Base-by-base conservation (phyloP, 2,329 filamentous ascomycete species). In the Alternaria rosae region DNA sequence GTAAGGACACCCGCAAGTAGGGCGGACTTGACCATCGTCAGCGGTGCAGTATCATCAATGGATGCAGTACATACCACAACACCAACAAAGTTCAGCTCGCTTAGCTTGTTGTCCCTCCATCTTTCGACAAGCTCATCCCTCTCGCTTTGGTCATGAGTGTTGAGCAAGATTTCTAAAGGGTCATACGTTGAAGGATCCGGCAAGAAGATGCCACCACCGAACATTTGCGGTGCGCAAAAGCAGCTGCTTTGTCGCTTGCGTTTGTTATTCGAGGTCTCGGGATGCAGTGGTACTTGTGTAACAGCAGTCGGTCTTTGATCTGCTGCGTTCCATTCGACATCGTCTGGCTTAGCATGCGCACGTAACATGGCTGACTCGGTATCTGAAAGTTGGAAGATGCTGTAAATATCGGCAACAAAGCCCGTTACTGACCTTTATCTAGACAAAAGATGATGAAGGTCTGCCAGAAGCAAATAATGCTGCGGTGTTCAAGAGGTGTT, bases 61-160 rank as follows among this genome's bases (percentile, higher is more conserved):
- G 17, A 21, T 7, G 5, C 25, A 17, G 25, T 32, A 75, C 74
- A 7, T 74, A 78, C 76, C 44, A 81, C 79, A 41, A 81, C 74
- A 54, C 80, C 80, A 25, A 82, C 73, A 52, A 82, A 82, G 62
- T 73, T 80, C 23, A 82, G 65, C 57, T 82, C 79, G 53, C 77
- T 72, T 9, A 82, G 59, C 57, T 78, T 79, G 59, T 80, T 76
- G 52, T 80, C 77, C 30, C 71, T 70, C 80, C 79, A 82, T 47
- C 62, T 66, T 30, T 75, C 62, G 1, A 79, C 81, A 9, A 82
- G 66, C 10, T 70, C 60, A 51, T 82, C 73, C 42, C 72, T 70
- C 64, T 80, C 71, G 21, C 71, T 56, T n/a, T 41, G 23, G 20
- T 76, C 73, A 17, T 76, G 62, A 0, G 71, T 67, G 48, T 80